phyloP scores from a whole-genome alignment of 306 rosid species.

The Vigna unguiculata region DNA sequence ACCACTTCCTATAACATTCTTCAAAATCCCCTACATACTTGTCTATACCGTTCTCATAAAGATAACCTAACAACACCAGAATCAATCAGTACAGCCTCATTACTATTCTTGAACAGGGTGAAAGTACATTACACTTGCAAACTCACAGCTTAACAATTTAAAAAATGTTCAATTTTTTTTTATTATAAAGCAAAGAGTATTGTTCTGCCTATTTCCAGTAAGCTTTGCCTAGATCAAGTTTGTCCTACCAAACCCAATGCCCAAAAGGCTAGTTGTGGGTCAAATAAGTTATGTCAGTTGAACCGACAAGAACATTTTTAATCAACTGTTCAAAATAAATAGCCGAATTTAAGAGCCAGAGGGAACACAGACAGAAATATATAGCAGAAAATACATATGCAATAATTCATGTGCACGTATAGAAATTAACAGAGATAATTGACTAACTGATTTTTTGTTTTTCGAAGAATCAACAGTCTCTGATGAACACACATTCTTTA shows the following conservation, averaged over 20 bases:
- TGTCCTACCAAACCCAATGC: conserved; percentile 26
- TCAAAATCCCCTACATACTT: neutral
- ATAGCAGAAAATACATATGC: neutral
- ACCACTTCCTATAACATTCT: neutral
- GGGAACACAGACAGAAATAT: neutral
- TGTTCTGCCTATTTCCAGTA: conserved; percentile 27
- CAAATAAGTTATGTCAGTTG: conserved; percentile 4
- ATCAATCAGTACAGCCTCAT: neutral
- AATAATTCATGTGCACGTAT: conserved; percentile 12
- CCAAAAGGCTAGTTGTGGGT: neutral
- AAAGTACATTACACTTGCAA: conserved; percentile 9
- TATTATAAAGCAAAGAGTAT: neutral
- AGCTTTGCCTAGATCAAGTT: neutral
- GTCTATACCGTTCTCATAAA: conserved; percentile 15
- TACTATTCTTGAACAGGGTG: neutral
- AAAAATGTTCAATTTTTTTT: conserved; percentile 2
- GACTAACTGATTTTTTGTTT: conserved; percentile 72
- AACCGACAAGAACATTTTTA: conserved; percentile 20
- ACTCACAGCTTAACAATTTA: conserved; percentile 4
- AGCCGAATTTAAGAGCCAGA: conserved; percentile 1
- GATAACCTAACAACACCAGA: conserved; percentile 23
- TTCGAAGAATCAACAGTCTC: conserved; percentile 61
- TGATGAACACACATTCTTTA: conserved; percentile 52
- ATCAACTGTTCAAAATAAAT: conserved; percentile 21
- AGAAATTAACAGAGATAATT: conserved; percentile 39